These are phyloP conservation scores for Centaurea solstitialis DNA, from an alignment of 129 eudicot genomes.

Conservation along the genomic window DNA sequence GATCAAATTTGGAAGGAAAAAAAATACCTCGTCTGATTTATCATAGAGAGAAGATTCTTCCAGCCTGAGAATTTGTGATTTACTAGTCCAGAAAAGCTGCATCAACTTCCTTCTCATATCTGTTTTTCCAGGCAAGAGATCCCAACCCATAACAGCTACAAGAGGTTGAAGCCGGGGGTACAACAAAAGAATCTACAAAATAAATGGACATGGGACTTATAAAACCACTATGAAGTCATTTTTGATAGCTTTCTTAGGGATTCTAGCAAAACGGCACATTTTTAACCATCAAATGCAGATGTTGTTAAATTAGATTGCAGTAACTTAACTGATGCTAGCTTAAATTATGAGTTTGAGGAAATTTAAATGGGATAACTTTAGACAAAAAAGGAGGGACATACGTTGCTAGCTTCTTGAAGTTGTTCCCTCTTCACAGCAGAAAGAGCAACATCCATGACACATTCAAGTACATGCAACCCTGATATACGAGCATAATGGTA, in stretches of 20 bases:
- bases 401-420: constrained; percentile 81
- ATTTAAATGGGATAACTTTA: not conserved
- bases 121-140: constrained; percentile 87
- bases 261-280: not conserved
- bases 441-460: constrained; percentile 78
- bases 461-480: constrained; percentile 82
- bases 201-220: constrained; percentile 16
- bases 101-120: constrained; percentile 70
- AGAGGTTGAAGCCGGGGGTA: constrained; percentile 97
- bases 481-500: constrained; percentile 91
- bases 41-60: constrained; percentile 81
- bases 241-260: not conserved
- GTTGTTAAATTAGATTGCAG: not conserved
- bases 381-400: constrained; percentile 20
- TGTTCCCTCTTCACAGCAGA: constrained; percentile 78
- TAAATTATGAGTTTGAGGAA: not conserved
- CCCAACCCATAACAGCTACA: constrained; percentile 98
- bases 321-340: not conserved
- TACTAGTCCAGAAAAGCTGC: constrained; percentile 94
- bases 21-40: constrained; percentile 72
- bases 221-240: not conserved
- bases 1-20: not conserved
- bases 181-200: constrained; percentile 65
- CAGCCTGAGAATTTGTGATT: constrained; percentile 76
- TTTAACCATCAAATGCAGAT: not conserved